Evolutionary conservation across 176 grass and related monocot genomes (phyloP).

Genomic region (Calamus simplicifolius): DNA sequence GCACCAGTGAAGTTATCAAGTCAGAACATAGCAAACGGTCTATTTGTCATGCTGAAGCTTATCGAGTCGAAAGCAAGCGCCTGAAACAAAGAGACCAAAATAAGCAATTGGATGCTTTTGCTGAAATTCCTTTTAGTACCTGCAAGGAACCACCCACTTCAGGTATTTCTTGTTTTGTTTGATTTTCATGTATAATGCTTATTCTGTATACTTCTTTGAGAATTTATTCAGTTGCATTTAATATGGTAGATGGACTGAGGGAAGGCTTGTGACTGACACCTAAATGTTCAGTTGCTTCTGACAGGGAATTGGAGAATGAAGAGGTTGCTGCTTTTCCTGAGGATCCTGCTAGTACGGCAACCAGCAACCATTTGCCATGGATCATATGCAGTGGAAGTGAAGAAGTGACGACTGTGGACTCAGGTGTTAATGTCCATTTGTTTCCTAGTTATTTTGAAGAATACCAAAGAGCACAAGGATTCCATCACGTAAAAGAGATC

Average conservation of each 20-base stretch:
- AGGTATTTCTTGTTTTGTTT: conserved; percentile 43
- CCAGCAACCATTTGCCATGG: conserved; percentile 6
- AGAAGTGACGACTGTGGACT: conserved; percentile 23
- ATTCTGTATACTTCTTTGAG: background rate
- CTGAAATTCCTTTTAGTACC: conserved; percentile 5
- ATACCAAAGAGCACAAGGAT: conserved; percentile 14
- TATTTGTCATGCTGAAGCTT: conserved; percentile 41
- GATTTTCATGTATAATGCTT: conserved; percentile 1
- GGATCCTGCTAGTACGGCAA: conserved; percentile 9
- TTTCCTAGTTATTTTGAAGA: conserved; percentile 53
- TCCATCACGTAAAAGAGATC: conserved; percentile 28
- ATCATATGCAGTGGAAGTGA: background rate
- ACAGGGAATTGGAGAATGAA: background rate
- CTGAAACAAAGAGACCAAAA: conserved; percentile 39
- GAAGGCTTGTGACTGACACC: too few species aligned
- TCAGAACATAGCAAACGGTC: conserved; percentile 43
- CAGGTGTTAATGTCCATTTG: conserved; percentile 34
- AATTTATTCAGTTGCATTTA: too few species aligned
- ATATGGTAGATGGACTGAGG: too few species aligned
- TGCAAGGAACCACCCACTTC: conserved; percentile 20
- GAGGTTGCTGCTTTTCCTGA: conserved; percentile 6
- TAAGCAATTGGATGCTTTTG: conserved; percentile 21
- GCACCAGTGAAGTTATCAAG: conserved; percentile 10
- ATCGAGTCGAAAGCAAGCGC: conserved; percentile 49
- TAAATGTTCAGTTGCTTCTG: background rate